Percentiles rank a stretch among this genome's conserved stretches.
These are phyloP conservation scores for Mrakia hoshinonis DNA, from an alignment of 768 basidiomycete genomes.

Conservation along the genomic window DNA sequence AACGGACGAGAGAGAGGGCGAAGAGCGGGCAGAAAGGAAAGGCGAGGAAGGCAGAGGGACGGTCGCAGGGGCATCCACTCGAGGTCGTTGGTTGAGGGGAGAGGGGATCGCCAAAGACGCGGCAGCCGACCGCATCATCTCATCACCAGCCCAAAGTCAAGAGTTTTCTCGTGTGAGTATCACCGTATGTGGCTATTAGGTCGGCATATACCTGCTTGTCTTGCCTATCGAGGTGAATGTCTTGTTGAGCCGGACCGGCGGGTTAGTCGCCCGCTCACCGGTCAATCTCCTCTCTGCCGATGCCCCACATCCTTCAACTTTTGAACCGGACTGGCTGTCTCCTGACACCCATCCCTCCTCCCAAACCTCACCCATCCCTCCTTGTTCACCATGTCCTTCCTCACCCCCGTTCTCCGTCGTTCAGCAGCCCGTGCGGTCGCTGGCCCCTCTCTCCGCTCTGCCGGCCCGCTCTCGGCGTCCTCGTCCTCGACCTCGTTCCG, in stretches of 20 bases:
- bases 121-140: no score
- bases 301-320: not conserved
- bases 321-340: no score
- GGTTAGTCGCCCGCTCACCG: no score
- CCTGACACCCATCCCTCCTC: not conserved
- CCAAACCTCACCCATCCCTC: not conserved
- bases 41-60: not conserved
- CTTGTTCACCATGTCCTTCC: not conserved
- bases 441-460: not conserved
- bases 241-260: no score
- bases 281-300: not conserved
- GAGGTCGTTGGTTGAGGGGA: not conserved
- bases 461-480: not conserved
- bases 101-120: no score
- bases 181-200: no score
- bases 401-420: not conserved
- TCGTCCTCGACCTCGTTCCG: not conserved
- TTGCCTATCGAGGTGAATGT: no score
- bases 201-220: no score
- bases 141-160: no score
- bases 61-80: constrained; percentile 4
- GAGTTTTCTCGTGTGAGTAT: no score
- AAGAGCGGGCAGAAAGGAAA: not conserved
- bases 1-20: not conserved
- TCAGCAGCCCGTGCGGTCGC: not conserved